Base-by-base conservation (phyloP, 2,329 filamentous ascomycete species). In the Pseudogymnoascus sp. region DNA sequence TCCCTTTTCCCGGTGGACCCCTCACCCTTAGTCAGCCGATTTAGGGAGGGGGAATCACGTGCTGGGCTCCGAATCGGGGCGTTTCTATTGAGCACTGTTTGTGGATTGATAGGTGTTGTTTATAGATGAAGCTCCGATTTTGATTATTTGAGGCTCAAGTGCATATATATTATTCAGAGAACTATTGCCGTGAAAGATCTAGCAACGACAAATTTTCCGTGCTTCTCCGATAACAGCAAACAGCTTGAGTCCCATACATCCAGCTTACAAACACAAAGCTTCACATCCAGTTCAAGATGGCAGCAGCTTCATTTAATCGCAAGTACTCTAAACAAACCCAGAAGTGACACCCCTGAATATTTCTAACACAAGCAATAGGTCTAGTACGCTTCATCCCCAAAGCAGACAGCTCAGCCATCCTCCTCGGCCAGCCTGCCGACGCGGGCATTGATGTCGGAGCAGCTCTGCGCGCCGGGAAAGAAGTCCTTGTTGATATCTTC, bases 341-440 rank as follows among this genome's bases (percentile, higher is more conserved):
- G 4, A 6, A 25, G 1, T 14, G 9, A 1, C 22, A 25, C 5
- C 16, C 5, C 8, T n/a, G 33, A 2, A 5, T 42, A 16, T 38
- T 49, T 5, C 49, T 55, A 55, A 55, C 49, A 55, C 49, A 2
- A 2, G 2, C 3, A 11, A 33, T 61, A 85, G 83, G 83, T 71
- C 79, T 86, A 63, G 82, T 85, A 66, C 82, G 84, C 60, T 86
- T 86, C 68, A 71, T 80, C 16, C 80, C 84, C 61, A 81, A 79
- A 68, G 79, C 77, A 4, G 19, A 52, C 28, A 78, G 80, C 58
- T 72, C 74, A 63, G 79, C 78, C 65, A 70, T 83, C 61, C 73
- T 84, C 58, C 80, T 86, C 67, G 84, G 83, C 35, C 79, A 86
- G 67, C 84, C 84, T 1, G 73, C 78, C 35, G 78, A 83, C 64